These are phyloP conservation scores for Podospora comata DNA, from an alignment of 495 filamentous ascomycete species.

Conservation along the genomic window DNA sequence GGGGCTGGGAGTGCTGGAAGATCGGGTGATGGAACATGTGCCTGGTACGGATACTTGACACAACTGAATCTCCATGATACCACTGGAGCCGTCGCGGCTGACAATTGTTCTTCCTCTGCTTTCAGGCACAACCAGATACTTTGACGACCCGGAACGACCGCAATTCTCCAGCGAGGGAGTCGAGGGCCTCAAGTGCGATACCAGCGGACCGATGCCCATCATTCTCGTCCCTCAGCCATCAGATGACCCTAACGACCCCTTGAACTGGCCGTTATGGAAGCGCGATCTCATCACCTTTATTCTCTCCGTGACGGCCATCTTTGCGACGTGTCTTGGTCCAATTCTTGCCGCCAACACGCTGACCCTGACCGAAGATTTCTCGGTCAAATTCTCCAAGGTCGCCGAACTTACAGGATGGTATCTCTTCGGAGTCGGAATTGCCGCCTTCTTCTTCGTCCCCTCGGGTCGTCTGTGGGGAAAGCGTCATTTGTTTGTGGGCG, in stretches of 20 bases:
- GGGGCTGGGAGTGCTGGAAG: conserved; percentile 80
- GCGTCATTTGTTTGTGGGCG: conserved; percentile 80
- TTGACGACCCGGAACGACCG: conserved; percentile 52
- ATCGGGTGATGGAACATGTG: conserved; percentile 59
- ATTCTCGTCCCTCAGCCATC: conserved; percentile 79
- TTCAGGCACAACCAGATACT: conserved; percentile 62
- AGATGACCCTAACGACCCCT: conserved; percentile 75
- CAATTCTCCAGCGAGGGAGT: conserved; percentile 38
- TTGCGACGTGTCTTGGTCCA: conserved; percentile 74
- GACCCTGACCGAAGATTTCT: conserved; percentile 60
- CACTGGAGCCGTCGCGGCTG: not conserved
- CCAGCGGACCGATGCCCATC: conserved; percentile 60
- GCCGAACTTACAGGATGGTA: conserved; percentile 86
- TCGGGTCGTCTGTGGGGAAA: conserved; percentile 91
- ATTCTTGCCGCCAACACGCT: conserved; percentile 86
- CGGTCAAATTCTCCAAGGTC: conserved; percentile 59
- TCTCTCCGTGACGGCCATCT: conserved; percentile 74
- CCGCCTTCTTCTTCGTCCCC: conserved; percentile 79
- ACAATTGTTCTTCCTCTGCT: conserved; percentile 10
- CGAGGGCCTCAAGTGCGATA: conserved; percentile 67
- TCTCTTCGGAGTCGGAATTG: conserved; percentile 75
- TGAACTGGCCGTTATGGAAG: conserved; percentile 86
- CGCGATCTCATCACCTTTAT: conserved; percentile 76
- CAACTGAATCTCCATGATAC: not conserved
- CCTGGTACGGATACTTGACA: conserved; percentile 55